phyloP scores from a whole-genome alignment of 140 eudicot genomes.

The Cichorium intybus region DNA sequence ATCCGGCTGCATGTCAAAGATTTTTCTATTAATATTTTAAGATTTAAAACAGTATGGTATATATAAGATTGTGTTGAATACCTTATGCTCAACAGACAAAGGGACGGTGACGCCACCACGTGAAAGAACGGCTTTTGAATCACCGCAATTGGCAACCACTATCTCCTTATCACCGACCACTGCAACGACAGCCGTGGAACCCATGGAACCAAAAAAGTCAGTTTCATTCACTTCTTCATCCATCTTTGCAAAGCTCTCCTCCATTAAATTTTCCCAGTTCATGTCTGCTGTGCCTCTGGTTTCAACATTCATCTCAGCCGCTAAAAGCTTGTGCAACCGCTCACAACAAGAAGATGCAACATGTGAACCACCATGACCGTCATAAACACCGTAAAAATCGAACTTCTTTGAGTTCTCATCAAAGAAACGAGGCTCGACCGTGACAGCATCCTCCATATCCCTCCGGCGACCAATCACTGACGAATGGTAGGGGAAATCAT shows the following conservation, averaged over 20 bases:
- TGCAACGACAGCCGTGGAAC: conserved; percentile 83
- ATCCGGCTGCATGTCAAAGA: conserved; percentile 55
- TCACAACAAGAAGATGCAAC: conserved; percentile 69
- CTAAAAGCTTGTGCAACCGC: conserved; percentile 43
- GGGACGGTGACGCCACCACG: conserved; percentile 50
- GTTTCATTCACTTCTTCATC: conserved; percentile 59
- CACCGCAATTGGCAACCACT: conserved; percentile 90
- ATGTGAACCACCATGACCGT: conserved; percentile 80
- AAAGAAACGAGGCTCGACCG: conserved; percentile 46
- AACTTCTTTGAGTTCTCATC: conserved; percentile 17
- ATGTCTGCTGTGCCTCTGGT: conserved; percentile 2
- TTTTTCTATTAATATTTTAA: not conserved
- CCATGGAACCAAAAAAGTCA: conserved; percentile 47
- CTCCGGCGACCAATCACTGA: conserved; percentile 73
- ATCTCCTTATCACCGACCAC: conserved; percentile 66
- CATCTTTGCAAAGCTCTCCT: conserved; percentile 55
- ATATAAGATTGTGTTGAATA: not conserved
- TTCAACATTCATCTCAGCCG: conserved; percentile 23
- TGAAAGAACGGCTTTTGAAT: conserved; percentile 81
- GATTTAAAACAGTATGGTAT: not conserved
- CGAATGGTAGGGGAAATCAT: conserved; percentile 14
- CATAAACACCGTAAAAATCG: conserved; percentile 81
- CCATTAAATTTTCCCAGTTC: conserved; percentile 62
- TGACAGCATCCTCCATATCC: conserved; percentile 84
- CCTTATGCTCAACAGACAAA: conserved; percentile 82